These are phyloP conservation scores for Cyclostephanos tholiformis DNA, from an alignment of 108 stramenopile species.

Conservation along the genomic window DNA sequence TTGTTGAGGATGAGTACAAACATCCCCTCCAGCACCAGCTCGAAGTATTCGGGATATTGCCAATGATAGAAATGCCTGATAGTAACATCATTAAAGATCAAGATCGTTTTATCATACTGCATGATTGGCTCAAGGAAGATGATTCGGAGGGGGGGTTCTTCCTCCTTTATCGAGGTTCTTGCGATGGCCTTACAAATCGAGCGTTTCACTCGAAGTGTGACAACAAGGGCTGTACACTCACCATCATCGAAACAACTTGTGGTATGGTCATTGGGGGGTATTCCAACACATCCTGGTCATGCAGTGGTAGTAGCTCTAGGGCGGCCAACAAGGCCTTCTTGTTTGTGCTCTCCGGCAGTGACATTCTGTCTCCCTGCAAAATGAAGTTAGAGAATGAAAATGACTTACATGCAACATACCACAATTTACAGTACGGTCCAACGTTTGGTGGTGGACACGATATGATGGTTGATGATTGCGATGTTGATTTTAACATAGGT, in stretches of 20 bases:
- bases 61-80: neutral
- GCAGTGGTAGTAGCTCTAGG: neutral
- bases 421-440: neutral
- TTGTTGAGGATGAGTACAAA: constrained; percentile 29
- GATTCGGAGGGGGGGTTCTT: constrained; percentile 5
- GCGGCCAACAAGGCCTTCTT: constrained; percentile 29
- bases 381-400: constrained; percentile 20
- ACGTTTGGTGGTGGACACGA: constrained; percentile 12
- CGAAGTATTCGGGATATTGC: constrained; percentile 24
- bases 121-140: constrained; percentile 28
- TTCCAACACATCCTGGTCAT: constrained; percentile 14
- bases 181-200: constrained; percentile 11
- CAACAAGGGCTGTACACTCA: constrained; percentile 15
- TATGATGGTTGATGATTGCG: constrained; percentile 11
- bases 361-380: constrained; percentile 17
- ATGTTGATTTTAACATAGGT: neutral
- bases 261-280: constrained; percentile 22
- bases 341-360: constrained; percentile 19
- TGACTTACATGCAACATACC: constrained; percentile 9
- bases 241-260: constrained; percentile 23
- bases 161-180: constrained; percentile 30
- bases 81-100: constrained; percentile 17
- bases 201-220: constrained; percentile 34
- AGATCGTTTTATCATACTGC: neutral
- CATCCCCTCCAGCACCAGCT: constrained; percentile 22